Evolutionary conservation across 768 basidiomycete species (phyloP).

Genomic region (Collybia sp.): DNA sequence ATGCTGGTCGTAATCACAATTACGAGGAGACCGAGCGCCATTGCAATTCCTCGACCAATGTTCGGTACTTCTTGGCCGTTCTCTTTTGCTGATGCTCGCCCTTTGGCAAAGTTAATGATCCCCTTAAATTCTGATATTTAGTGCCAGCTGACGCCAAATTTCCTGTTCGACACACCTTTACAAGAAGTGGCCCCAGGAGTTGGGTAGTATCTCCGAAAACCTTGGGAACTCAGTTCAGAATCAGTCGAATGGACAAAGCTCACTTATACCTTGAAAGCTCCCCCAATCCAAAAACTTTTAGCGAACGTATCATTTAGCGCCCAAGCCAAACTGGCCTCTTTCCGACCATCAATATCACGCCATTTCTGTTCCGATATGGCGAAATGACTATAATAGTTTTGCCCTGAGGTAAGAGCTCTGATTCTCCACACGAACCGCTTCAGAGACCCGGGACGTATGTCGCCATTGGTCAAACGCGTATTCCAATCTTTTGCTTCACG

Average conservation of each 20-base stretch:
- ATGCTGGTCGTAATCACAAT: slow-evolving; percentile 49
- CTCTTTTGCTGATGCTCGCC: slow-evolving; percentile 32
- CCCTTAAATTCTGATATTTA: slow-evolving; percentile 23
- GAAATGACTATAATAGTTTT: slow-evolving; percentile 18
- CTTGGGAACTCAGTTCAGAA: slow-evolving; percentile 21
- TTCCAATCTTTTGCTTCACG: slow-evolving; percentile 54
- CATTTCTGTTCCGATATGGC: slow-evolving; percentile 33
- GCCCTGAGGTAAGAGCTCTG: slow-evolving; percentile 18
- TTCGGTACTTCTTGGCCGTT: slow-evolving; percentile 27
- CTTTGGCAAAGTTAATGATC: slow-evolving; percentile 58
- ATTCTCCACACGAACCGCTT: slow-evolving; percentile 38
- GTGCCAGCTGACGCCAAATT: not conserved
- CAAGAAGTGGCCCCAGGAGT: slow-evolving; percentile 58
- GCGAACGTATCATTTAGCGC: slow-evolving; percentile 60
- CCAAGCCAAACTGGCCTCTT: slow-evolving; percentile 49
- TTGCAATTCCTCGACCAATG: slow-evolving; percentile 53
- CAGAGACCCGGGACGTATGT: slow-evolving; percentile 33
- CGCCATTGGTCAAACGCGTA: slow-evolving; percentile 36
- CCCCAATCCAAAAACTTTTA: slow-evolving; percentile 57
- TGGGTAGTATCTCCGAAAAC: slow-evolving; percentile 58
- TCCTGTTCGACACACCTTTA: slow-evolving; percentile 34
- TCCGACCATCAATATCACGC: slow-evolving; percentile 39
- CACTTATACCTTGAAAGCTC: slow-evolving; percentile 46
- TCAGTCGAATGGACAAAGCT: not conserved
- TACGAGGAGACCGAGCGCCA: slow-evolving; percentile 51